Evolutionary conservation across 169 alveolate species (phyloP), one percentile per base, ranked within the genome.

Genomic region (Plasmodium berghei): DNA sequence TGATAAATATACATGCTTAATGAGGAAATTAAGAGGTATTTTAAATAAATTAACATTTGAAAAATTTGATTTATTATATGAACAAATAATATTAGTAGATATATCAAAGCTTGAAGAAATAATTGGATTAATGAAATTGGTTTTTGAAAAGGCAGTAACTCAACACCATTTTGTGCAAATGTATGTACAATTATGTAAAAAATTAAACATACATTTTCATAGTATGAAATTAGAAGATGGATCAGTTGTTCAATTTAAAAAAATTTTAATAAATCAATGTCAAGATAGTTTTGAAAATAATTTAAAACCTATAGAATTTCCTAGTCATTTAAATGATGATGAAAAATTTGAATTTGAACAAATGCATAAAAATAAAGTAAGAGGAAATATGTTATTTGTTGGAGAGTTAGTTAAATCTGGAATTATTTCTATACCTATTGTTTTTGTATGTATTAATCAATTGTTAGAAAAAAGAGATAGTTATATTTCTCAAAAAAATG

Each of bases 91-190:
- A 24, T 52, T 52, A 61, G 92, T 93, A 48, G 95, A 94, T 26
- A 90, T 93, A 20, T 86, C 92, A 18, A 93, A 94, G 18, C 67
- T 71, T n/a, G 92, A 93, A 52, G 95, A 93, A 63, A 93, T 93
- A 9, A 56, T 72, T 6, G 89, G 93, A 0, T 91, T 93, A n/a
- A 93, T 93, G 86, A 92, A 92, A 56, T 62, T 93, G 71, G 92
- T 93, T 16, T 95, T 95, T 72, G 97, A 92, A 34, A 95, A 95
- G 56, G 97, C 97, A 16, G 94, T 95, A 34, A 95, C 97, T 0
- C 97, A 95, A 63, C 97, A 95, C 87, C 97, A 95, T 75, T 95
- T 95, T 71, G 94, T 95, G 0, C 96, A 96, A 24, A 95, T 95
- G 97, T 95, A 95, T 87, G 97, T 94, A 20, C 96, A 95, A 67